phyloP scores from a whole-genome alignment of 257 asterid species.

The Solanum sitiens region DNA sequence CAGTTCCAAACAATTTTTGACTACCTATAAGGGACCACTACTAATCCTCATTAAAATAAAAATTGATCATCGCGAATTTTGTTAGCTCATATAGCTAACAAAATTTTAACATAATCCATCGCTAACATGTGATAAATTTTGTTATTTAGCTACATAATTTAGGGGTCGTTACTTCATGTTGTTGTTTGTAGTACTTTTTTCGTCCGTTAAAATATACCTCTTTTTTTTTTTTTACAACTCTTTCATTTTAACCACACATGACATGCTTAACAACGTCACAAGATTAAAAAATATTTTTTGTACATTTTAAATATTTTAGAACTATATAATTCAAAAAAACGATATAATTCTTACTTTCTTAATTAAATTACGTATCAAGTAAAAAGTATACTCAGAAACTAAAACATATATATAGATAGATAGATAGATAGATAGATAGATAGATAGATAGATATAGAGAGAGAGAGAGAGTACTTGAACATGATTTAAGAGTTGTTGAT shows the following conservation, averaged over 20 bases:
- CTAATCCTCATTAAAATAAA: neutral
- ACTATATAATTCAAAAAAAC: no score
- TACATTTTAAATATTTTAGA: no score
- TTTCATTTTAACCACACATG: neutral
- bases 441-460: neutral
- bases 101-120: neutral
- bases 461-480: constrained; percentile 32
- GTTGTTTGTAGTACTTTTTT: no score
- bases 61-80: neutral
- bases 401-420: no score
- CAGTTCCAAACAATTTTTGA: neutral
- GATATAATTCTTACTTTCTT: no score
- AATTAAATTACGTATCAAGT: neutral
- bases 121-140: neutral
- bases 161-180: neutral
- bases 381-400: no score
- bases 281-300: no score
- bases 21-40: neutral
- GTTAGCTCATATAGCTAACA: neutral
- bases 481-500: constrained; percentile 30
- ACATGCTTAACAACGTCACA: neutral
- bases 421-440: no score
- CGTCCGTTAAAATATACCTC: neutral
- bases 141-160: neutral
- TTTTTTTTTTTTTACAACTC: no score